A percentile compares a stretch with the other conserved stretches of the same genome.
phyloP scores from a whole-genome alignment of 345 rosid genomes.

The Gynandropsis gynandra region DNA sequence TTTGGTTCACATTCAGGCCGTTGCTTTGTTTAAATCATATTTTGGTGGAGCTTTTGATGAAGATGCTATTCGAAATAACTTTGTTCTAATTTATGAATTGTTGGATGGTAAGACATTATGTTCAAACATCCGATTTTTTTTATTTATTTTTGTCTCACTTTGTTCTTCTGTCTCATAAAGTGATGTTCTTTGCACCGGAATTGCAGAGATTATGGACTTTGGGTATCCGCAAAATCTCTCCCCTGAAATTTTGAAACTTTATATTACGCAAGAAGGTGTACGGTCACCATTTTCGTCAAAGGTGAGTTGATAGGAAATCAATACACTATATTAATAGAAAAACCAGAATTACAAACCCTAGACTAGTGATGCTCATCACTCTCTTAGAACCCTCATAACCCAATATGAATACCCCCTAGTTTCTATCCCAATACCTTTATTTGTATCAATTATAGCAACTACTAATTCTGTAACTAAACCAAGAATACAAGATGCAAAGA shows the following conservation, averaged over 20 bases:
- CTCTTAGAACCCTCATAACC: too few species aligned
- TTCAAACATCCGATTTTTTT: background rate
- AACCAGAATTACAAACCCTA: too few species aligned
- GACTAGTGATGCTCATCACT: too few species aligned
- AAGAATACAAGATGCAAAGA: too few species aligned
- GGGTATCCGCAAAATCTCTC: conserved; percentile 98
- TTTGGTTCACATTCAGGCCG: conserved; percentile 50
- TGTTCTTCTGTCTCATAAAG: background rate
- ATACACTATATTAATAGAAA: too few species aligned
- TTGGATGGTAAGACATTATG: conserved; percentile 57
- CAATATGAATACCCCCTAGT: too few species aligned
- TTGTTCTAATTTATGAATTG: conserved; percentile 92
- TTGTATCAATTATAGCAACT: too few species aligned
- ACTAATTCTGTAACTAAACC: too few species aligned
- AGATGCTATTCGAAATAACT: conserved; percentile 92
- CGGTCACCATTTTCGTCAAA: conserved; percentile 95
- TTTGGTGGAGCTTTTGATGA: conserved; percentile 99
- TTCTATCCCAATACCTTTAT: too few species aligned
- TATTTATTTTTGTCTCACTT: background rate
- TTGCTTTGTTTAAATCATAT: conserved; percentile 90
- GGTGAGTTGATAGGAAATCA: too few species aligned
- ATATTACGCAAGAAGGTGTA: conserved; percentile 97
- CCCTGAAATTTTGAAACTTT: conserved; percentile 95
- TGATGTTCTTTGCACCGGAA: background rate
- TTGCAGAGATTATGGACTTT: conserved; percentile 96